Conservation (phyloP, 768 basidiomycete genomes). For the Suillus decipiens region DNA sequence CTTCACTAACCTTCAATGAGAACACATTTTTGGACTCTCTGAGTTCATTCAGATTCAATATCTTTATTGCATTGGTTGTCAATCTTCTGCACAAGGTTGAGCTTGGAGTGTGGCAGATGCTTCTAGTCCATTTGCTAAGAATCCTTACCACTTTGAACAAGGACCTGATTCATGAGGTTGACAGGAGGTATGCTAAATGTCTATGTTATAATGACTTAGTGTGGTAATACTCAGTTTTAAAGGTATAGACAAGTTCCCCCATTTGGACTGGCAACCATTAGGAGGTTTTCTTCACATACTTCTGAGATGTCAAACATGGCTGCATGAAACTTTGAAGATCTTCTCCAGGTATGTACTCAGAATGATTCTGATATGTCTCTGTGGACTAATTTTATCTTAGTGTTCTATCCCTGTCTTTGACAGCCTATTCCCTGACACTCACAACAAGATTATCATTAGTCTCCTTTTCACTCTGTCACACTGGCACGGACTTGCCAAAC, state of each 20-base stretch:
- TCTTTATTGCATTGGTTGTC: too few relatives aligned
- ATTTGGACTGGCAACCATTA: slow-evolving; percentile 21
- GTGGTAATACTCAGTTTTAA: slow-evolving; percentile 10
- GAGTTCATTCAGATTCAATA: too few relatives aligned
- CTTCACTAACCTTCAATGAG: too few relatives aligned
- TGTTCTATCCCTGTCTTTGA: slow-evolving; percentile 35
- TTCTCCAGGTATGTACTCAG: slow-evolving; percentile 27
- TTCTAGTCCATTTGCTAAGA: too few relatives aligned
- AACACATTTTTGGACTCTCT: too few relatives aligned
- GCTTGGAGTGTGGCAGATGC: too few relatives aligned
- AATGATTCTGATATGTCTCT: background rate
- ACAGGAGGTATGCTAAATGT: too few relatives aligned
- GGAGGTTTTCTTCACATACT: slow-evolving; percentile 29
- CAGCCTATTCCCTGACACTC: slow-evolving; percentile 22
- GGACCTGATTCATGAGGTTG: too few relatives aligned
- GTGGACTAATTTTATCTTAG: slow-evolving; percentile 11
- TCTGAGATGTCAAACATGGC: slow-evolving; percentile 29
- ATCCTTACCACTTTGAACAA: too few relatives aligned
- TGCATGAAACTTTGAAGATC: slow-evolving; percentile 40
- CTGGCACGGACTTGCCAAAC: slow-evolving; percentile 24
- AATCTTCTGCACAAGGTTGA: too few relatives aligned
- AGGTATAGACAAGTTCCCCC: slow-evolving; percentile 33
- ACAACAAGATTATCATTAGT: slow-evolving; percentile 17
- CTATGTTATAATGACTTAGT: slow-evolving; percentile 15
- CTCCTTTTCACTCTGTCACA: slow-evolving; percentile 17